These are phyloP conservation scores for Aspergillus sp. DNA, from an alignment of 2,329 filamentous ascomycete species.

Conservation along the genomic window DNA sequence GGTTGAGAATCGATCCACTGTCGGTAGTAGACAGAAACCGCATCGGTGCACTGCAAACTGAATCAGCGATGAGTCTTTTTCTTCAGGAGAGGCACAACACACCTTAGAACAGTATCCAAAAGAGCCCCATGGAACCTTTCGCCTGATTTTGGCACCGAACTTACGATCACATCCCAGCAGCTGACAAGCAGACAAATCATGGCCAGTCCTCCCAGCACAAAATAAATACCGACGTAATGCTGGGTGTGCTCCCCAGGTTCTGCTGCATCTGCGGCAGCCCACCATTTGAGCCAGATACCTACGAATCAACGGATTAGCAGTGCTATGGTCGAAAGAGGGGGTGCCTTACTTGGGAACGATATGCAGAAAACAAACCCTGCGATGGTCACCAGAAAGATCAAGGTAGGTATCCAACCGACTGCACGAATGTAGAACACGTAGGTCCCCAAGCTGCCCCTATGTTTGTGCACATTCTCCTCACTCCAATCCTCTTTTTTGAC, in stretches of 20 bases:
- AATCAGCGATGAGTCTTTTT: not conserved
- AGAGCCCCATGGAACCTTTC: conserved; percentile 50
- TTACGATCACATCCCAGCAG: conserved; percentile 50
- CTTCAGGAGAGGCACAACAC: too few species aligned
- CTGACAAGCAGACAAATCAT: conserved; percentile 35
- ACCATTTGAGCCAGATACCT: conserved; percentile 45
- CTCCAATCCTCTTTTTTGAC: conserved; percentile 2
- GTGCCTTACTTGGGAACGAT: conserved; percentile 38
- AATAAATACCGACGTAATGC: conserved; percentile 42
- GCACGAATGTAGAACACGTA: conserved; percentile 42
- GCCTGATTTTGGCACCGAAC: conserved; percentile 54
- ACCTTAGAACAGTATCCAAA: conserved; percentile 50
- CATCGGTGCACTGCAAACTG: conserved; percentile 38
- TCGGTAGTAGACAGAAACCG: conserved; percentile 44
- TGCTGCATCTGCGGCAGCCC: conserved; percentile 39
- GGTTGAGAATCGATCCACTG: conserved; percentile 41
- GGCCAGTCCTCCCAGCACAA: conserved; percentile 37
- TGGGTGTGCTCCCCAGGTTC: conserved; percentile 33
- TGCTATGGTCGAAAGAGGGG: not conserved
- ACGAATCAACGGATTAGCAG: not conserved
- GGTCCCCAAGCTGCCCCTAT: conserved; percentile 40
- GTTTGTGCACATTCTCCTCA: conserved; percentile 25
- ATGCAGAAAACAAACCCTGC: conserved; percentile 42
- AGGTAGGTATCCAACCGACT: conserved; percentile 36
- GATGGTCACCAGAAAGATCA: conserved; percentile 39